Evolutionary conservation across 495 filamentous ascomycete species (phyloP).

Genomic region (Xylaria flabelliformis): DNA sequence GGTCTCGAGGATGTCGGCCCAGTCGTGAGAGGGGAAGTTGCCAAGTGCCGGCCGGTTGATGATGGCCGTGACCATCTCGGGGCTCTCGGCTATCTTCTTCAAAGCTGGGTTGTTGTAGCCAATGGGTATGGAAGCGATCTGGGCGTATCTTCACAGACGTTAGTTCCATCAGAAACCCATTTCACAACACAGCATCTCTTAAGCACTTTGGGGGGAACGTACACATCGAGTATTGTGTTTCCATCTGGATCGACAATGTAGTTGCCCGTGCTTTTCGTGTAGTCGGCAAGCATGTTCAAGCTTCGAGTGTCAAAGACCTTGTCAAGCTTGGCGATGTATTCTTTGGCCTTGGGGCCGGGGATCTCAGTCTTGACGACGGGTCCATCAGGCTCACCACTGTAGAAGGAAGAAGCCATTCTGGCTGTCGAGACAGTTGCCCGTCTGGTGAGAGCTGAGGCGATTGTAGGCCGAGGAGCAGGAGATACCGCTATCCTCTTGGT

Average conservation of each 20-base stretch:
- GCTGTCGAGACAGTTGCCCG: conserved; percentile 39
- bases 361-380: conserved; percentile 79
- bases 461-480: conserved; percentile 22
- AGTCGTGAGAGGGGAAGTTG: conserved; percentile 93
- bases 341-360: conserved; percentile 81
- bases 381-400: conserved; percentile 74
- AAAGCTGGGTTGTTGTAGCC: conserved; percentile 95
- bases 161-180: conserved; percentile 23
- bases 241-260: conserved; percentile 91
- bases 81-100: conserved; percentile 69
- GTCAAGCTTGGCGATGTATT: conserved; percentile 66
- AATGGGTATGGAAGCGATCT: conserved; percentile 96
- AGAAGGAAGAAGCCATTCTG: conserved; percentile 58
- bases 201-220: conserved; percentile 42
- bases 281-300: conserved; percentile 92
- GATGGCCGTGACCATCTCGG: conserved; percentile 80
- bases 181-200: background rate
- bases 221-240: conserved; percentile 80
- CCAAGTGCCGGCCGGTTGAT: conserved; percentile 96
- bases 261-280: conserved; percentile 72
- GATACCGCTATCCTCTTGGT: conserved; percentile 13
- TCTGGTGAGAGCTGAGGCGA: conserved; percentile 29
- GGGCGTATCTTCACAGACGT: conserved; percentile 69
- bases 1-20: conserved; percentile 83
- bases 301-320: conserved; percentile 92